Base-by-base conservation (phyloP, 1,284 basidiomycete genomes). In the Takashimella tepidaria region DNA sequence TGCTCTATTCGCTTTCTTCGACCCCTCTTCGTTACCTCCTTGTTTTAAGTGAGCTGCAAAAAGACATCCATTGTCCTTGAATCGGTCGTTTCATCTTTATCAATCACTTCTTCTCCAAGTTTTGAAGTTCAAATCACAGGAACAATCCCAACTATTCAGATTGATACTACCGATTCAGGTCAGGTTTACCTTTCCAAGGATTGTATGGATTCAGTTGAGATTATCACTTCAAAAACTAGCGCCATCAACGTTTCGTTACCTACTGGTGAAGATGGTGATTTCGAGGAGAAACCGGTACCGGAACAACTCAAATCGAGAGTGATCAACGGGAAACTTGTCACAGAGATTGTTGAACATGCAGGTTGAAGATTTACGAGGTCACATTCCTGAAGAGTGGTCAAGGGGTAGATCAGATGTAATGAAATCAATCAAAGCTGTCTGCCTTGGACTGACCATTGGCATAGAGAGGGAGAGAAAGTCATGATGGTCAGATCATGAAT, bases 41-140 rank as follows among this genome's bases (percentile, higher is more conserved):
- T 23, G 20, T 37, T 37, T 37, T 8, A 65, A 93, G 91, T 92
- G 49, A 90, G 90, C 69, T 96, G 92, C 78, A 83, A 80, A 47
- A 95, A 93, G 77, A 93, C 89, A 0, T 86, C 89, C 3, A 79
- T 98, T 23, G 82, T 98, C 21, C 81, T 98, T 31, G 90, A 97
- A 45, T 90, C 89, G 2, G 88, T 95, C 31, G 89, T 99, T 10
- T 92, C 96, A 5, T 84, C 87, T 2, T 84, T 84, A 50, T 92
- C 88, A 10, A 81, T 98, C 45, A 98, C 92, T 25, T 86, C 85
- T 57, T 96, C 91, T 0, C 90, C 92, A 0, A 92, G 89, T 2
- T 98, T 99, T 77, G 84, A 87, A 13, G 79, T 97, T 40, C 95
- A 99, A 76, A 86, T 99, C 63, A 89, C 87, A 0, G 95, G 95